phyloP scores from a whole-genome alignment of 768 basidiomycete genomes.

The Cystofilobasidium capitatum region DNA sequence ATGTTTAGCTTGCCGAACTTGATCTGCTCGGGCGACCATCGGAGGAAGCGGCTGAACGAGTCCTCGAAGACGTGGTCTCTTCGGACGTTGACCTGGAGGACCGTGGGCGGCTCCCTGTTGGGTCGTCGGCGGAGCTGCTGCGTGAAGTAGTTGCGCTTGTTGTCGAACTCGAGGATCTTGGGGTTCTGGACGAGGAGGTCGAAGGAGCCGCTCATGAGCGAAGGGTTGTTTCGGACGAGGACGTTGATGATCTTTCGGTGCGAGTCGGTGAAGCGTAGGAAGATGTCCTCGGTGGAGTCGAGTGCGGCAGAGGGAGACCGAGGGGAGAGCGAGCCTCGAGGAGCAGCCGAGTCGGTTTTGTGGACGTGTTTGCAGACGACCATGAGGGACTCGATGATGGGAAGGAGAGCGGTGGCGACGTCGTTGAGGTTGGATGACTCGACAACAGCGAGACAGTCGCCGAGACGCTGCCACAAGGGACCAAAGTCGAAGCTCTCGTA shows the following conservation, averaged over 20 bases:
- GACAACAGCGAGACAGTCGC: slow-evolving; percentile 76
- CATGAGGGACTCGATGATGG: slow-evolving; percentile 93
- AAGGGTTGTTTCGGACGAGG: slow-evolving; percentile 97
- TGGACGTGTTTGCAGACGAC: slow-evolving; percentile 95
- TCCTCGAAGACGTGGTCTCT: slow-evolving; percentile 89
- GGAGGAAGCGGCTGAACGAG: slow-evolving; percentile 82
- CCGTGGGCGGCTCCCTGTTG: slow-evolving; percentile 66
- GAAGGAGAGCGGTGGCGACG: slow-evolving; percentile 82
- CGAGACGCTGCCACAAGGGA: slow-evolving; percentile 74
- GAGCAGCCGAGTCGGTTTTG: slow-evolving; percentile 42
- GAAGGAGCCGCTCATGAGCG: slow-evolving; percentile 96
- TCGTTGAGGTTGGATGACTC: slow-evolving; percentile 70
- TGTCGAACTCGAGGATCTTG: slow-evolving; percentile 95
- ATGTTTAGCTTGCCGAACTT: slow-evolving; percentile 95
- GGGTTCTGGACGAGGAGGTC: slow-evolving; percentile 91
- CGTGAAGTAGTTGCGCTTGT: slow-evolving; percentile 88
- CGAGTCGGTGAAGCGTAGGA: slow-evolving; percentile 82
- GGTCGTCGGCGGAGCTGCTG: slow-evolving; percentile 81
- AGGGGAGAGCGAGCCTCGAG: slow-evolving; percentile 42
- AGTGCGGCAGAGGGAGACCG: slow-evolving; percentile 34
- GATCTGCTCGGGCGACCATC: slow-evolving; percentile 88
- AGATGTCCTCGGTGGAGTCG: slow-evolving; percentile 57
- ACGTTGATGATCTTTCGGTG: slow-evolving; percentile 89
- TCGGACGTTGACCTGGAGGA: slow-evolving; percentile 79
- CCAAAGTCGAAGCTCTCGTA: slow-evolving; percentile 88